Percentiles rank a stretch among this genome's conserved stretches.
Evolutionary conservation across 2,329 filamentous ascomycete genomes (phyloP).

Genomic region (Apiospora rasikravindrae): DNA sequence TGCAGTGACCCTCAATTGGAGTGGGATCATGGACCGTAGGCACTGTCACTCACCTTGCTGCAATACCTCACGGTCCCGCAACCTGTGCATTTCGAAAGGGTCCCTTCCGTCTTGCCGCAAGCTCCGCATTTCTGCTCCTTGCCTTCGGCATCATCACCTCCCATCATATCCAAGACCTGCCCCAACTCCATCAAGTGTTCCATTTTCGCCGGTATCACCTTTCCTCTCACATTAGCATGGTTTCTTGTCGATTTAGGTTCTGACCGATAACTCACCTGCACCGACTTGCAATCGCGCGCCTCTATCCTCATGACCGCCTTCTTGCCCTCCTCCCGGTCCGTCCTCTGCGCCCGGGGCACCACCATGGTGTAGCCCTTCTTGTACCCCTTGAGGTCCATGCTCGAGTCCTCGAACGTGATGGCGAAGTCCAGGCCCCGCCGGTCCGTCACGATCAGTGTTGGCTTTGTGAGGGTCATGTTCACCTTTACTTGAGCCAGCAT

Average conservation of each 20-base stretch:
- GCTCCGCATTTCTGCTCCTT: not conserved
- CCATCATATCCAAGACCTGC: constrained; percentile 31
- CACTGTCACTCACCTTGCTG: constrained; percentile 45
- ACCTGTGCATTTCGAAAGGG: constrained; percentile 19
- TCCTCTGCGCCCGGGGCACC: constrained; percentile 42
- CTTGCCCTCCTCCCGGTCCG: constrained; percentile 42
- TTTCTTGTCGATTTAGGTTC: not conserved
- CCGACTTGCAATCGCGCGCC: constrained; percentile 37
- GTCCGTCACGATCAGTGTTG: constrained; percentile 53
- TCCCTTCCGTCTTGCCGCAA: constrained; percentile 25
- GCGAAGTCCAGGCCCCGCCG: constrained; percentile 47
- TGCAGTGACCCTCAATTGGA: no score
- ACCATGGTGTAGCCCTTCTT: constrained; percentile 47
- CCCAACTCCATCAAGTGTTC: constrained; percentile 37
- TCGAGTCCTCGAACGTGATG: constrained; percentile 50
- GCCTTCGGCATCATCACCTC: constrained; percentile 20
- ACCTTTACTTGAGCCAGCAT: constrained; percentile 40
- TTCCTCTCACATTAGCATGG: not conserved
- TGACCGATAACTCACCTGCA: constrained; percentile 33
- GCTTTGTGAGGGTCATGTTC: constrained; percentile 52
- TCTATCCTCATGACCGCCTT: constrained; percentile 46
- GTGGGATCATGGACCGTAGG: not conserved
- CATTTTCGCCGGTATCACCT: constrained; percentile 38
- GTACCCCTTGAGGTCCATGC: constrained; percentile 43
- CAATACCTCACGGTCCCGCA: constrained; percentile 45